A percentile compares a stretch with the other conserved stretches of the same genome.
Evolutionary conservation across 345 rosid species (phyloP).

Genomic region (Nephelium lappaceum): DNA sequence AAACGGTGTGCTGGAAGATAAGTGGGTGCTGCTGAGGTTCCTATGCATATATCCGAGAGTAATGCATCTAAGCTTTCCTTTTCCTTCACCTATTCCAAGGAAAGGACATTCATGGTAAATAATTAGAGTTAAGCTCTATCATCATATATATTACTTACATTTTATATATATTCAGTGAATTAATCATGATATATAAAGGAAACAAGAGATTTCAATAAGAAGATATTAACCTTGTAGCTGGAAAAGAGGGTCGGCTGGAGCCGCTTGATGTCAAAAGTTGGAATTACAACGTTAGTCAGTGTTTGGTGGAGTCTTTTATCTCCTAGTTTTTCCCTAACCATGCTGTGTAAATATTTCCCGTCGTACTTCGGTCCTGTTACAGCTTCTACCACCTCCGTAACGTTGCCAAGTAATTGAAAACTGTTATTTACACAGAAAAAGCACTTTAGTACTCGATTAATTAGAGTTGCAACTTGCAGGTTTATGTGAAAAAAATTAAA

Average conservation of each 20-base stretch:
- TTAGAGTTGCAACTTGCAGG: no score
- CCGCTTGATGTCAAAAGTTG: constrained; percentile 54
- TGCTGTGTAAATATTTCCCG: constrained; percentile 40
- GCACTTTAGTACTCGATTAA: not conserved
- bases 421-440: not conserved
- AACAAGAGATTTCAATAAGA: no score
- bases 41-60: constrained; percentile 56
- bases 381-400: constrained; percentile 31
- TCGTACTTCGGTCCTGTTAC: constrained; percentile 54
- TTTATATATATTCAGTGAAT: no score
- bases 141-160: no score
- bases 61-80: constrained; percentile 41
- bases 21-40: constrained; percentile 69
- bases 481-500: not conserved
- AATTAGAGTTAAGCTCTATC: not conserved
- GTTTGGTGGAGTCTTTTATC: constrained; percentile 35
- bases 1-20: constrained; percentile 53
- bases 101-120: not conserved
- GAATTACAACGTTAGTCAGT: constrained; percentile 51
- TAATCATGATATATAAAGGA: no score
- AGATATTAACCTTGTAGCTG: constrained; percentile 37
- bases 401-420: constrained; percentile 28
- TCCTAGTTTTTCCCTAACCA: constrained; percentile 43
- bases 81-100: constrained; percentile 32
- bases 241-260: constrained; percentile 58